Evolutionary conservation across 2,329 filamentous ascomycete genomes (phyloP), one percentile per base, ranked within the genome.

Genomic region (Claviceps pazoutovae): DNA sequence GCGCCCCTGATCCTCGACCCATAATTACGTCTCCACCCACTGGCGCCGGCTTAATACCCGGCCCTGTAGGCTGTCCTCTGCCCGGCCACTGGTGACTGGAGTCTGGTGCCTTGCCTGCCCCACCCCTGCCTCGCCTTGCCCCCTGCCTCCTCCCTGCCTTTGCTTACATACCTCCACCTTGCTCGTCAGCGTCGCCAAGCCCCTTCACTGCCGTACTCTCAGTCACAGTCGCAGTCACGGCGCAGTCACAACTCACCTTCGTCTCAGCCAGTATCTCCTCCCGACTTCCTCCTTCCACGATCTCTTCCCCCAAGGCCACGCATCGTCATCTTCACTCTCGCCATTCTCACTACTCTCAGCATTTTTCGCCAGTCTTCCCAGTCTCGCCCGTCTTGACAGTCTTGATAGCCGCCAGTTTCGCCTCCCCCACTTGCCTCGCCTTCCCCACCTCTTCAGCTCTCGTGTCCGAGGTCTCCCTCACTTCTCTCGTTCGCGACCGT

Each of bases 201-300:
- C n/a, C 42, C 19, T 26, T 46, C 44, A 46, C 23, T 8, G 44
- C 26, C n/a, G 44, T 44, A 21, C 6, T 46, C 46, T 1, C 47
- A 23, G 16, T 55, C 56, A 58, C 58, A 56, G 59, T 56, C 54
- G 55, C 55, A 44, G 41, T 46, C 65, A 57, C 64, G 59, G 55
- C 54, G 55, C 55, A 44, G 41, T 46, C 65, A 57, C 64, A 63
- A 57, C 30, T 64, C 63, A 54, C 62, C 64, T 53, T 66, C 66
- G 59, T 64, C 65, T 57, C 64, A 67, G 56, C 63, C 66, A 51
- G 58, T 39, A 50, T 52, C 66, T 48, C 60, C 60, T 37, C 59
- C 57, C 48, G 58, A 62, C 42, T 50, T 54, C 50, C 57, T 58
- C 58, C 52, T 61, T 56, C 50, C 53, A 30, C 49, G 41, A 55